phyloP scores from a whole-genome alignment of 2,329 filamentous ascomycete species.

The Talaromyces sp. region DNA sequence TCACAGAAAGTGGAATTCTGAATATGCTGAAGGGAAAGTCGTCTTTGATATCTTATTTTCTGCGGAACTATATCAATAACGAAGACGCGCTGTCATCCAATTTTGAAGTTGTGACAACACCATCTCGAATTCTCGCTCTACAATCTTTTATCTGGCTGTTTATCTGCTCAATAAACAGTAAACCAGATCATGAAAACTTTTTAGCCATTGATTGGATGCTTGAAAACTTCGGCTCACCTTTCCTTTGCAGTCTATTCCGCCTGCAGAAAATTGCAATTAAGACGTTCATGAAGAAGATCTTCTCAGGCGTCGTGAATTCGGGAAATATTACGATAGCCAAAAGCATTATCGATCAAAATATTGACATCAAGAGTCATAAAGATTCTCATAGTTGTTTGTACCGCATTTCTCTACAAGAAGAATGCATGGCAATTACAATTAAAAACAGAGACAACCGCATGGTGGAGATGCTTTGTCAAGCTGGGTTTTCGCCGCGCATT shows the following conservation, averaged over 20 bases:
- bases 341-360: not conserved
- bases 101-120: not conserved
- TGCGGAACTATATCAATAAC: not conserved
- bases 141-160: not conserved
- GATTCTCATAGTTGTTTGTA: too few species aligned
- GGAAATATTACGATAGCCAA: not conserved
- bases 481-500: not conserved
- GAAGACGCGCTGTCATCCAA: not conserved
- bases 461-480: constrained; percentile 1
- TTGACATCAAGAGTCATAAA: not conserved
- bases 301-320: not conserved
- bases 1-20: not conserved
- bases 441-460: not conserved
- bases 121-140: not conserved
- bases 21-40: not conserved
- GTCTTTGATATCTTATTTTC: not conserved
- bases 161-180: not conserved
- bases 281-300: constrained; percentile 1
- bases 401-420: not conserved
- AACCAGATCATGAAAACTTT: not conserved
- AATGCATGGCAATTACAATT: not conserved
- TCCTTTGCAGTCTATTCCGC: not conserved
- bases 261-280: not conserved
- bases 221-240: not conserved
- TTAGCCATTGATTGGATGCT: not conserved